Percentiles rank a stretch among this genome's conserved stretches.
These are phyloP conservation scores for Phanerochaete carnosa DNA, from an alignment of 768 basidiomycete species.

Conservation along the genomic window DNA sequence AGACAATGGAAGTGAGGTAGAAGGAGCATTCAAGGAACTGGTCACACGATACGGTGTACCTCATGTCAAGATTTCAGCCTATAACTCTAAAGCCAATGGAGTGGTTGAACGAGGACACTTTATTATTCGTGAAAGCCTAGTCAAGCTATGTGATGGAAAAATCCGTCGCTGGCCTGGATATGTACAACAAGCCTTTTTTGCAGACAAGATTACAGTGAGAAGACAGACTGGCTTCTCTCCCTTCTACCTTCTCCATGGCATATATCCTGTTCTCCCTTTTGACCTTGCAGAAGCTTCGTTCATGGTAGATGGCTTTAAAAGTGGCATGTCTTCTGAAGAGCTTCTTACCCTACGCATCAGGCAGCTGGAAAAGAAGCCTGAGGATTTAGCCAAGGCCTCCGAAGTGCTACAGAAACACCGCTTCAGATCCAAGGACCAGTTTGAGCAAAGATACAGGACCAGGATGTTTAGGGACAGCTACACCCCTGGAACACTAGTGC, in stretches of 20 bases:
- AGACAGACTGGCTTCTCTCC: slow-evolving; percentile 17
- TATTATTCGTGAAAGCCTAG: slow-evolving; percentile 29
- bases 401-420: slow-evolving; percentile 15
- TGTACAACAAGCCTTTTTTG: slow-evolving; percentile 21
- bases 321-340: slow-evolving; percentile 14
- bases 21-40: background rate
- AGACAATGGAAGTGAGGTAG: slow-evolving; percentile 26
- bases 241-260: slow-evolving; percentile 25
- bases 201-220: slow-evolving; percentile 21
- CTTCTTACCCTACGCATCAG: slow-evolving; percentile 21
- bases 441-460: slow-evolving; percentile 20
- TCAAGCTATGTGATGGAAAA: slow-evolving; percentile 24
- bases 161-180: slow-evolving; percentile 20
- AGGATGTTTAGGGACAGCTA: slow-evolving; percentile 25
- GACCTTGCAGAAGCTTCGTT: slow-evolving; percentile 31
- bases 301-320: slow-evolving; percentile 19
- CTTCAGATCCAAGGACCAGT: slow-evolving; percentile 20
- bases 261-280: slow-evolving; percentile 30
- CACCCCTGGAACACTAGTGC: slow-evolving; percentile 24
- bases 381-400: slow-evolving; percentile 20
- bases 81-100: slow-evolving; percentile 33
- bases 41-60: background rate
- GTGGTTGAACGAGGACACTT: slow-evolving; percentile 34
- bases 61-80: slow-evolving; percentile 18
- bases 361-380: slow-evolving; percentile 24